These are phyloP conservation scores for Magnusiomyces ingens DNA, from an alignment of 1,139 yeast species.

Conservation along the genomic window DNA sequence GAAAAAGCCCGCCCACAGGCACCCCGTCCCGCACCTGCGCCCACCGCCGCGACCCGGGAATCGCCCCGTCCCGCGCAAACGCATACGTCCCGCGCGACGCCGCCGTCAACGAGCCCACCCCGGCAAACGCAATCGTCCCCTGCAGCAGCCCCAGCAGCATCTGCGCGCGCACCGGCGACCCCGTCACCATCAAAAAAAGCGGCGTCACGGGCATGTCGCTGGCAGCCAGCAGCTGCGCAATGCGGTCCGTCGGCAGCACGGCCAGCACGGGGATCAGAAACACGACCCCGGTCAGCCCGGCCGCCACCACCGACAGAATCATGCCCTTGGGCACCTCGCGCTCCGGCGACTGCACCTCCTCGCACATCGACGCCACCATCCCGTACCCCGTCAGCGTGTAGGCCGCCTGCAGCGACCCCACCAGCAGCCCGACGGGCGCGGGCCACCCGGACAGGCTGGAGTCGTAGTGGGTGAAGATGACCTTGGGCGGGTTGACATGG, in stretches of 20 bases:
- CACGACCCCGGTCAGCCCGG: constrained; percentile 60
- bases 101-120: constrained; percentile 45
- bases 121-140: constrained; percentile 37
- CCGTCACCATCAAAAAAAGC: constrained; percentile 59
- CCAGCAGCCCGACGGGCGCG: constrained; percentile 23
- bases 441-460: constrained; percentile 25
- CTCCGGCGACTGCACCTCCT: constrained; percentile 73
- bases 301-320: constrained; percentile 54
- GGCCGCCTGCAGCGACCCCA: constrained; percentile 72
- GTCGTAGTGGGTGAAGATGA: constrained; percentile 22
- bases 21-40: constrained; percentile 55
- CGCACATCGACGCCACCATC: constrained; percentile 72
- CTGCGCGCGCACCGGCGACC: constrained; percentile 46
- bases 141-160: constrained; percentile 38
- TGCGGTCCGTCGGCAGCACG: constrained; percentile 60
- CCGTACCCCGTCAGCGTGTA: constrained; percentile 81
- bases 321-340: constrained; percentile 70
- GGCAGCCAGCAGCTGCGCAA: constrained; percentile 39
- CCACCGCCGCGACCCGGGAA: constrained; percentile 62
- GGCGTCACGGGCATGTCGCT: constrained; percentile 41
- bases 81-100: constrained; percentile 78
- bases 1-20: constrained; percentile 63
- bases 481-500: constrained; percentile 18
- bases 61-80: constrained; percentile 76
- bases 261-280: constrained; percentile 69